Evolutionary conservation across 2,329 filamentous ascomycete genomes (phyloP), one percentile per base, ranked within the genome.

Genomic region (Colletotrichum navitas): DNA sequence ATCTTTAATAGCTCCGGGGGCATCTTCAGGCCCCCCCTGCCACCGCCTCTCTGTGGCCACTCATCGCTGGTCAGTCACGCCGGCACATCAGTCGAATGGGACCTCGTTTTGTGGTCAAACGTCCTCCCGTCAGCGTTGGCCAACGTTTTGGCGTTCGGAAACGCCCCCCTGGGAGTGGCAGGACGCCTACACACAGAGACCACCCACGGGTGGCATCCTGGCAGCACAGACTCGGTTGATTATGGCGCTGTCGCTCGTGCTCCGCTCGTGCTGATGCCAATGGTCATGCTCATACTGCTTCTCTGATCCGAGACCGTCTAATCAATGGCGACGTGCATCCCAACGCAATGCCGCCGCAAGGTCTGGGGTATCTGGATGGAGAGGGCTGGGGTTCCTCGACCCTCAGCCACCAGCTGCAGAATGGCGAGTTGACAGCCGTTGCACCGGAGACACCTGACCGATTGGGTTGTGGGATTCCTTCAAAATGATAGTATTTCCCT

Each of bases 1-100:
- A 74, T 74, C 73, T 74, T 71, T 67, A 73, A 71, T 65, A 71
- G 73, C 67, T 63, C 71, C 73, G 73, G 73, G 73, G 71, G 66
- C 71, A 73, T 74, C 73, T 74, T 73, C 73, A 73, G 68, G 59
- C 24, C 63, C 73, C 70, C 70, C 67, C 73, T 72, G 67, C 70
- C 70, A 71, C 67, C 70, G 70, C 70, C 59, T 71, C 55, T 71
- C 67, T 72, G 61, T 66, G 64, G 61, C 61, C 58, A 66, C 43
- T 68, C 60, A 26, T 18, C 45, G 49, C 60, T 65, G 54, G 60
- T 61, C 70, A 72, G 54, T 72, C 66, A 66, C 49, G 52, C 66
- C 61, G 66, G 61, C 66, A 72, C 60, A 63, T 66, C 66, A 72
- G 70, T 68, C 55, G 51, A 66, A 71, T 69, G 65, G 65, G 54